Evolutionary conservation across 768 basidiomycete species (phyloP).

Genomic region (Cantharellus cinnabarinus): DNA sequence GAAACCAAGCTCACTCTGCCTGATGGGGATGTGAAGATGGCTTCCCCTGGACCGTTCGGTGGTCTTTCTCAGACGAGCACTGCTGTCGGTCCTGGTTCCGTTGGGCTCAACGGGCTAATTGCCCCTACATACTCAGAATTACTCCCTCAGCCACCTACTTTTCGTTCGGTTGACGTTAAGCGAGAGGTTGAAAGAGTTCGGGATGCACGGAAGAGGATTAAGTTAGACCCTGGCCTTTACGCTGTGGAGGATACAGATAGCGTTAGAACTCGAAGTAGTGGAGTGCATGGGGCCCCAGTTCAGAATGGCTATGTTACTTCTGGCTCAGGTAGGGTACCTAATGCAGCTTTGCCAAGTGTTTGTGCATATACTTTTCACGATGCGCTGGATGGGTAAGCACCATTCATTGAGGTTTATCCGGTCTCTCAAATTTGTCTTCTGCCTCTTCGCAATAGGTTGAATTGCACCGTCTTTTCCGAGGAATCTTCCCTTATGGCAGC

Average conservation of each 20-base stretch:
- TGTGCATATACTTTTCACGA: slow-evolving; percentile 93
- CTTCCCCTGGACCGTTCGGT: background rate
- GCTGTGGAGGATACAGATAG: slow-evolving; percentile 21
- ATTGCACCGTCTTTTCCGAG: slow-evolving; percentile 72
- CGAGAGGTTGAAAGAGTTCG: slow-evolving; percentile 77
- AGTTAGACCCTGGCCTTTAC: slow-evolving; percentile 47
- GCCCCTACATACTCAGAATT: slow-evolving; percentile 53
- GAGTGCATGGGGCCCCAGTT: background rate
- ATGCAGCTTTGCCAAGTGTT: slow-evolving; percentile 69
- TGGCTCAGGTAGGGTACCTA: slow-evolving; percentile 20
- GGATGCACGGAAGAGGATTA: slow-evolving; percentile 81
- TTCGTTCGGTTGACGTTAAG: slow-evolving; percentile 72
- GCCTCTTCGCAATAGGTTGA: slow-evolving; percentile 30
- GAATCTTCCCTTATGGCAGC: slow-evolving; percentile 87
- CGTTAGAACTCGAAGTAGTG: background rate
- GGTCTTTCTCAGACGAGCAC: slow-evolving; percentile 23
- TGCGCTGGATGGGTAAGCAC: slow-evolving; percentile 72
- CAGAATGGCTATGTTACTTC: slow-evolving; percentile 21
- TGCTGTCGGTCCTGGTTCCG: background rate
- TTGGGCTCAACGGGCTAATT: slow-evolving; percentile 7
- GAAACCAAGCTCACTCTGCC: background rate
- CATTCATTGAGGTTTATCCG: background rate
- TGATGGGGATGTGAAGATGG: background rate
- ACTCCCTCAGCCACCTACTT: slow-evolving; percentile 59
- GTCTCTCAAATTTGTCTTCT: background rate